These are phyloP conservation scores for Colletotrichum sp. DNA, from an alignment of 2,329 filamentous ascomycete genomes.

Conservation along the genomic window DNA sequence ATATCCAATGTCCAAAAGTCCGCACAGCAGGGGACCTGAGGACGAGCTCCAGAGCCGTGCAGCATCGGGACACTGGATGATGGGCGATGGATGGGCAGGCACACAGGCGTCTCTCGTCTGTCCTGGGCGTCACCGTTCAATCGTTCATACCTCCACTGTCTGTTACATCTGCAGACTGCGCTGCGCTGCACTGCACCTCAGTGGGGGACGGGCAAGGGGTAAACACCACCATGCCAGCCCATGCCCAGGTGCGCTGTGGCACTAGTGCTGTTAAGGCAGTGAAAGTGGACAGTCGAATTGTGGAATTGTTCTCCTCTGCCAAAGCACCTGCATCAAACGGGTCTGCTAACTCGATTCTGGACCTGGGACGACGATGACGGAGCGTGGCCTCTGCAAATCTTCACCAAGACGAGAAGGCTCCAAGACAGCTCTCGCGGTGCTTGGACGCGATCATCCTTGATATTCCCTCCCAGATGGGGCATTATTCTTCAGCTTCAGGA, in stretches of 20 bases:
- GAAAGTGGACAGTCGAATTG: not conserved
- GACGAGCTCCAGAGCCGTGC: not conserved
- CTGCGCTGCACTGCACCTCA: not conserved
- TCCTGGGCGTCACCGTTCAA: not conserved
- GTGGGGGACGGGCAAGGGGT: not conserved
- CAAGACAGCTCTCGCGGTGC: not conserved
- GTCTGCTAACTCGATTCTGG: not conserved
- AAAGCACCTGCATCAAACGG: constrained; percentile 2
- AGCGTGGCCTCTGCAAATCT: not conserved
- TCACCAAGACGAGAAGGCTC: not conserved
- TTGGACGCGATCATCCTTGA: not conserved
- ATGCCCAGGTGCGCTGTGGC: not conserved
- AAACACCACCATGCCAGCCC: not conserved
- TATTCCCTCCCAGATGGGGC: not conserved
- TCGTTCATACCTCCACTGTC: not conserved
- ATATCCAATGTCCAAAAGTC: not conserved
- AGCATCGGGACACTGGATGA: not conserved
- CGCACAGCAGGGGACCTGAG: not conserved
- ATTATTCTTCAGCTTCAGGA: not conserved
- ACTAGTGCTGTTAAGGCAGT: not conserved
- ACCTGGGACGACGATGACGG: not conserved
- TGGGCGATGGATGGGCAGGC: not conserved
- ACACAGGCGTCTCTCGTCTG: not conserved
- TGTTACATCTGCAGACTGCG: not conserved
- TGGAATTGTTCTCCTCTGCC: not conserved